Evolutionary conservation across 805 yeast genomes (phyloP).

Genomic region (Cyberlindnera sargentensis): DNA sequence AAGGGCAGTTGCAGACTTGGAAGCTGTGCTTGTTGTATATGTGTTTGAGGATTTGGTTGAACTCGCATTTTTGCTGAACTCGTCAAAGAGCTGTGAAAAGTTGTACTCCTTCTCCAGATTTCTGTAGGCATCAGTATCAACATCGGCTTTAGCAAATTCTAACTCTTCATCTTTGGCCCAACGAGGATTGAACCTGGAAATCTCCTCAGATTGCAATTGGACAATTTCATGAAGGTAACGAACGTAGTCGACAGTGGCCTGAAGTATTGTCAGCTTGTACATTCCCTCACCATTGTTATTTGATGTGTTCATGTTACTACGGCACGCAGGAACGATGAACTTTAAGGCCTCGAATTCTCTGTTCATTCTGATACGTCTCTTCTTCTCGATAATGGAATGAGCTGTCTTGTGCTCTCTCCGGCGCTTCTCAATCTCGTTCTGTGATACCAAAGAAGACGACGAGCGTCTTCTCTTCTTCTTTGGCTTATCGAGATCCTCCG

Average conservation of each 20-base stretch:
- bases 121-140: conserved; percentile 53
- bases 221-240: conserved; percentile 58
- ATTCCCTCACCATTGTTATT: conserved; percentile 45
- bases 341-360: conserved; percentile 78
- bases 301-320: conserved; percentile 28
- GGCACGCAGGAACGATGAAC: conserved; percentile 71
- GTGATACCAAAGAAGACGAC: conserved; percentile 19
- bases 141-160: conserved; percentile 45
- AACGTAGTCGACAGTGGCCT: conserved; percentile 78
- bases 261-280: conserved; percentile 75
- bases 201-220: conserved; percentile 41
- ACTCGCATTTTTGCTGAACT: conserved; percentile 2
- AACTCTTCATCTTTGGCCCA: conserved; percentile 18
- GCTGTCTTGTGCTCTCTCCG: conserved; percentile 45
- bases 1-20: background rate
- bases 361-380: conserved; percentile 72
- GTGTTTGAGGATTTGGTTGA: conserved; percentile 1
- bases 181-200: conserved; percentile 21
- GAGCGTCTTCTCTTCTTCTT: conserved; percentile 22
- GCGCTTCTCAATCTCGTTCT: conserved; percentile 31
- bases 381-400: conserved; percentile 75
- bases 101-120: conserved; percentile 50
- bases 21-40: background rate
- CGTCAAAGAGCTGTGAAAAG: conserved; percentile 29
- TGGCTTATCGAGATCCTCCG: conserved; percentile 5